Conservation (phyloP, 176 grass and related monocot species). For the Raddia distichophylla region DNA sequence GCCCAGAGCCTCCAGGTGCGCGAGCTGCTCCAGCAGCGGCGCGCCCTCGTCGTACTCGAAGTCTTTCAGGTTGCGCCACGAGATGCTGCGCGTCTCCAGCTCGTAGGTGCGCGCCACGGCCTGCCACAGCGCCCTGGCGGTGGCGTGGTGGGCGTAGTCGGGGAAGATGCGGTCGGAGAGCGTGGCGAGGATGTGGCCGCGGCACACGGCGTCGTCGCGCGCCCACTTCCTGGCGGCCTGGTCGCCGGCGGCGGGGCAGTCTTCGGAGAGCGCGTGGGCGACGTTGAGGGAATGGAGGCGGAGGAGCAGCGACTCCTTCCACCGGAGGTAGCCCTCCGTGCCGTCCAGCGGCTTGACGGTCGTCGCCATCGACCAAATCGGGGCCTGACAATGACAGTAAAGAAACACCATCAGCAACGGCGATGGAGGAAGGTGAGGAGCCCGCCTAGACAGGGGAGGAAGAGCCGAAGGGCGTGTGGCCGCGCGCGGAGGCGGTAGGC, state of each 20-base stretch:
- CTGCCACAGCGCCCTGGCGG: constrained; percentile 24
- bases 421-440: no score
- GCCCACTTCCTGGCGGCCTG: not conserved
- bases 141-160: constrained; percentile 15
- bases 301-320: constrained; percentile 54
- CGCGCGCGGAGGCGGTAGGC: no score
- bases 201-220: constrained; percentile 42
- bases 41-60: not conserved
- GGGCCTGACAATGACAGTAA: no score
- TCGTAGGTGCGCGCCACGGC: constrained; percentile 41
- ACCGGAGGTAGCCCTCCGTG: constrained; percentile 34
- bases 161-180: constrained; percentile 13
- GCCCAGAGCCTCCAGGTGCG: not conserved
- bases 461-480: no score
- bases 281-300: constrained; percentile 19
- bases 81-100: fast-evolving
- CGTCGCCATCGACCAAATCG: not conserved
- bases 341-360: constrained; percentile 34
- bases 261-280: constrained; percentile 25
- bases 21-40: constrained; percentile 36
- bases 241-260: not conserved
- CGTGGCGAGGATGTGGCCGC: constrained; percentile 48
- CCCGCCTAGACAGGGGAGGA: no score
- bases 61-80: not conserved
- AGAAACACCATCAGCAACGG: no score